These are phyloP conservation scores for Amesomyces nigricolor DNA, from an alignment of 2,329 filamentous ascomycete species.

Conservation along the genomic window DNA sequence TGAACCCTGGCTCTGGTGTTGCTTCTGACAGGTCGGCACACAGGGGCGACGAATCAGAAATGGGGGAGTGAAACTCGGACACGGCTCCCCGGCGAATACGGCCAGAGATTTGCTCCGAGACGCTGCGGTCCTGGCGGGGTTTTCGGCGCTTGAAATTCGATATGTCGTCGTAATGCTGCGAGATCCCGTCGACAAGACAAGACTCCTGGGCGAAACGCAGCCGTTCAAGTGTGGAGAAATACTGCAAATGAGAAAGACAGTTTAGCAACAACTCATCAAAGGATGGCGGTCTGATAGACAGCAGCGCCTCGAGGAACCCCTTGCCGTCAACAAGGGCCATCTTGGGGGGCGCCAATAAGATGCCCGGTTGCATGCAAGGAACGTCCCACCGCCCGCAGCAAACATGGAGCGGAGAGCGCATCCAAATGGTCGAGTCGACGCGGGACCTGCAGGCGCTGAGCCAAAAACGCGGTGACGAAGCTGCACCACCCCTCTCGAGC, in stretches of 20 bases:
- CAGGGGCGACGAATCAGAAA: conserved; percentile 61
- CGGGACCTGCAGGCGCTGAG: conserved; percentile 26
- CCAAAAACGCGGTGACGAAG: conserved; percentile 22
- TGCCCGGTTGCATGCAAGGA: conserved; percentile 20
- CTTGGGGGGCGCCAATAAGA: too few species aligned
- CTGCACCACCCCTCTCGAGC: conserved; percentile 11
- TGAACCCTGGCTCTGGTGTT: conserved; percentile 65
- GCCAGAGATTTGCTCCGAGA: conserved; percentile 31
- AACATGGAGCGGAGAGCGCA: neutral
- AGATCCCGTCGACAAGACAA: conserved; percentile 32
- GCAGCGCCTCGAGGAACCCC: neutral
- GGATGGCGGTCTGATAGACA: conserved; percentile 5
- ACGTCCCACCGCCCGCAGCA: conserved; percentile 9
- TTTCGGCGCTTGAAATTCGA: conserved; percentile 30
- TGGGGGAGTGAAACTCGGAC: conserved; percentile 36
- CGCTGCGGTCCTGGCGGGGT: conserved; percentile 27
- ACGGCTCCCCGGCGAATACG: conserved; percentile 30
- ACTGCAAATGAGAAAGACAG: conserved; percentile 40
- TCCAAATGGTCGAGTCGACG: neutral
- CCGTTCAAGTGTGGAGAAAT: conserved; percentile 68
- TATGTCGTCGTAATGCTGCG: conserved; percentile 35
- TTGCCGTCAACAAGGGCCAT: too few species aligned
- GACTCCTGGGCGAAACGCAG: conserved; percentile 55
- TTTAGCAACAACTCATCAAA: conserved; percentile 20
- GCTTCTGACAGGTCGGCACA: conserved; percentile 62